Base-by-base conservation (phyloP, 176 grass and related monocot species). In the Pontederia crassipes region DNA sequence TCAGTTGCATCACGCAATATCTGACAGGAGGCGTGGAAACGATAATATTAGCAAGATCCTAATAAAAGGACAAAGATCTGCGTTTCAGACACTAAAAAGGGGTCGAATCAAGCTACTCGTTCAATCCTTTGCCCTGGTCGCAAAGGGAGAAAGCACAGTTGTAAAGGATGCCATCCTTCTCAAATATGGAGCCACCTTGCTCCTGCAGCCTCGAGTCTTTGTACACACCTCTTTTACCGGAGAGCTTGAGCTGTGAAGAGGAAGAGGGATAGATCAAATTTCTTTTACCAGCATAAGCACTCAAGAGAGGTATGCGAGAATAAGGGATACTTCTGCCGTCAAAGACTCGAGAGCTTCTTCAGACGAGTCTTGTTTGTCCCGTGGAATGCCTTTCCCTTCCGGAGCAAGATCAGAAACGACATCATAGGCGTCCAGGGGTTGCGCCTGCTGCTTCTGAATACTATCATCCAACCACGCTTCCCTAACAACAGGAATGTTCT, bases 391-490 rank as follows among this genome's bases (percentile, higher is more conserved):
- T 82, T 60, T 65, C 20, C 83, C 86, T 35, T 77, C 75, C 1
- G 78, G 83, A 8, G 78, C 70, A 74, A 90, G 35, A 73, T 90
- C 76, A 73, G 86, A 79, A n/a, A 66, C 77, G 72, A 90, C 83
- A 48, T 88, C 92, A 75, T 96, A 96, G 48, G 71, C 78, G 50
- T 77, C 83, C 58, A 96, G 75, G 17, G 81, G 76, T 54, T 80
- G 86, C 11, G 28, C 69, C 72, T 87, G 66, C 17, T 78, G 68
- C 52, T 87, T 85, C 57, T 88, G 60, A 4, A 90, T 82, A 59
- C 80, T 90, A 66, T 96, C 91, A n/a, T 82, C n/a, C 66, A 96
- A 75, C 91, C 91, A 96, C 7, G 80, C 67, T 69, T 96, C 92
- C 12, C 83, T 85, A 54, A 96, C 92, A 65, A 90, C 14, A 55